These are phyloP conservation scores for Coemansia sp. DNA, from an alignment of 192 early-diverging fungal genomes.

Conservation along the genomic window DNA sequence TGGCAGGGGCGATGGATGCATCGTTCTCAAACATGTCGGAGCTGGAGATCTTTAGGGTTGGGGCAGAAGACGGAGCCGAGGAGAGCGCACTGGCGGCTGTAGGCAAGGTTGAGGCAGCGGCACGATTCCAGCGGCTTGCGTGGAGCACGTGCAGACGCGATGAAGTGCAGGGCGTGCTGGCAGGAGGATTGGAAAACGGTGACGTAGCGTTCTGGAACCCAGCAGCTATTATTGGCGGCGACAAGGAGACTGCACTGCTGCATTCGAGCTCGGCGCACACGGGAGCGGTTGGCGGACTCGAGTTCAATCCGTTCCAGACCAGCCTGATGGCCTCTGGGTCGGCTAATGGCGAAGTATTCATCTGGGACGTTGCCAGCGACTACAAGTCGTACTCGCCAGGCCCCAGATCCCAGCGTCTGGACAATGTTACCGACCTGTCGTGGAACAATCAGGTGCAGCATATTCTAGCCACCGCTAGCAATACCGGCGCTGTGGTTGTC, in stretches of 20 bases:
- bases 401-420: slow-evolving; percentile 75
- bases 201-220: slow-evolving; percentile 89
- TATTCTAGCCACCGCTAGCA: slow-evolving; percentile 89
- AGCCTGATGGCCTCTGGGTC: slow-evolving; percentile 89
- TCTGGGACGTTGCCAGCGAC: slow-evolving; percentile 93
- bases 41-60: slow-evolving; percentile 86
- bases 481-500: slow-evolving; percentile 90
- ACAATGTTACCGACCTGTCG: slow-evolving; percentile 83
- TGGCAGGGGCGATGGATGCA: slow-evolving; percentile 95
- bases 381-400: slow-evolving; percentile 89
- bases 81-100: slow-evolving; percentile 9
- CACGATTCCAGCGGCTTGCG: slow-evolving; percentile 83
- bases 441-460: slow-evolving; percentile 94
- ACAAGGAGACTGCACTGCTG: slow-evolving; percentile 61
- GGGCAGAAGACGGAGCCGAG: slow-evolving; percentile 20
- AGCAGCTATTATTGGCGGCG: slow-evolving; percentile 65
- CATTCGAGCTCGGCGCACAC: slow-evolving; percentile 74
- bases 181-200: slow-evolving; percentile 94
- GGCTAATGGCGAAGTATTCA: slow-evolving; percentile 85
- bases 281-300: slow-evolving; percentile 87
- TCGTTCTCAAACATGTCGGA: slow-evolving; percentile 87
- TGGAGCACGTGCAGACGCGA: slow-evolving; percentile 58
- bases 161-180: slow-evolving; percentile 69
- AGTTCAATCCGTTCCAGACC: slow-evolving; percentile 85
- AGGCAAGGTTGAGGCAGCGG: slow-evolving; percentile 36